Evolutionary conservation across 176 grass and related monocot genomes (phyloP).

Genomic region (Thinopyrum elongatum): DNA sequence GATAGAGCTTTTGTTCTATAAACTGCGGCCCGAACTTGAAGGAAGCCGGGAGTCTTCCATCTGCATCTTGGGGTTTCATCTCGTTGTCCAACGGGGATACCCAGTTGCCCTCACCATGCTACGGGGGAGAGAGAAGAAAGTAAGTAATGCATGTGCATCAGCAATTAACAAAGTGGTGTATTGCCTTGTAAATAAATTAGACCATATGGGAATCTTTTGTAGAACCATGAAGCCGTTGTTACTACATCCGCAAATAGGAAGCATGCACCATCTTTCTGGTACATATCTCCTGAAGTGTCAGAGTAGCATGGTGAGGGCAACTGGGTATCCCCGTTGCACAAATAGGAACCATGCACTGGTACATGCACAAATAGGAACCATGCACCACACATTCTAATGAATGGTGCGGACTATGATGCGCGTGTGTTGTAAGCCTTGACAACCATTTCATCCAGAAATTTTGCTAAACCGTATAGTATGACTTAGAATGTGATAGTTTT

Average conservation of each 20-base stretch:
- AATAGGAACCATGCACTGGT: neutral
- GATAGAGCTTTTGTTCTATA: neutral
- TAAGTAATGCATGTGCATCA: neutral
- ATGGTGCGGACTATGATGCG: too few relatives aligned
- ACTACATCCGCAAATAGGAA: neutral
- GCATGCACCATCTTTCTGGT: neutral
- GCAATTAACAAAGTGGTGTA: neutral
- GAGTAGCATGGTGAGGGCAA: neutral
- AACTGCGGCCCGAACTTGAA: constrained; percentile 21
- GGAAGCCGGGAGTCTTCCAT: constrained; percentile 10
- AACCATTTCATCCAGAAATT: too few relatives aligned
- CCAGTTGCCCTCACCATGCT: neutral
- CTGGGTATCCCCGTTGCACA: neutral
- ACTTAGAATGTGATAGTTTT: too few relatives aligned
- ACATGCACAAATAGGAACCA: too few relatives aligned
- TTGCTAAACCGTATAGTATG: too few relatives aligned
- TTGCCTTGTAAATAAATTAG: neutral
- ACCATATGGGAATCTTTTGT: neutral
- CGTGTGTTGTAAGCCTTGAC: too few relatives aligned
- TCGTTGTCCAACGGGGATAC: neutral
- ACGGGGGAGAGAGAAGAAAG: neutral
- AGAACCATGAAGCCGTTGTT: neutral
- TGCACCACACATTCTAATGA: too few relatives aligned
- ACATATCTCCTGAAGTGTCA: too few relatives aligned
- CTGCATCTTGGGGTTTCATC: constrained; percentile 20